These are phyloP conservation scores for Microdochium bolleyi DNA, from an alignment of 2,329 filamentous ascomycete species.

Conservation along the genomic window DNA sequence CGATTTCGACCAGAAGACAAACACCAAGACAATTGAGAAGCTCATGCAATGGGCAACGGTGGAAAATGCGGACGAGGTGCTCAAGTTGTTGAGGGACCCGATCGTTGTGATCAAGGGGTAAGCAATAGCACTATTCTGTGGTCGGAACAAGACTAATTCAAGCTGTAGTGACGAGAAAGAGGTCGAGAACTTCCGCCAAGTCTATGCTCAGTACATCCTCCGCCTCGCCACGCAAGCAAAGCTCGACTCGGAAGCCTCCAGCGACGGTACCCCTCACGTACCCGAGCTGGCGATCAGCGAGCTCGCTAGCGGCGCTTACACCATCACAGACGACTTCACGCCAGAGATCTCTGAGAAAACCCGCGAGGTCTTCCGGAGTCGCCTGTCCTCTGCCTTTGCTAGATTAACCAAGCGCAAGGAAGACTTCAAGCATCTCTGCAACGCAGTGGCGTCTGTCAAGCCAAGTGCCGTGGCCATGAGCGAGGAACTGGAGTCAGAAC, in stretches of 20 bases:
- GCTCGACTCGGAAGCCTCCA: conserved; percentile 16
- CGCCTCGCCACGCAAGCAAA: conserved; percentile 35
- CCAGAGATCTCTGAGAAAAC: conserved; percentile 43
- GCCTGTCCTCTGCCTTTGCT: conserved; percentile 50
- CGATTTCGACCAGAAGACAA: conserved; percentile 81
- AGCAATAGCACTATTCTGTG: conserved; percentile 3
- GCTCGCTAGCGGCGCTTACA: conserved; percentile 48
- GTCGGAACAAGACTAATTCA: conserved; percentile 19
- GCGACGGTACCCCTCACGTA: conserved; percentile 23
- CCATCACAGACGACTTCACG: conserved; percentile 30
- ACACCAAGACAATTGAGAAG: conserved; percentile 75
- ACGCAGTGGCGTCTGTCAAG: conserved; percentile 45
- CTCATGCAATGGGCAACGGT: conserved; percentile 54
- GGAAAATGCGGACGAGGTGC: conserved; percentile 44
- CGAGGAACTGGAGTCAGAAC: conserved; percentile 43
- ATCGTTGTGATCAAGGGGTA: conserved; percentile 27
- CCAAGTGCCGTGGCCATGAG: conserved; percentile 44
- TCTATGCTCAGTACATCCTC: conserved; percentile 46
- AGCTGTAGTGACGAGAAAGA: conserved; percentile 17
- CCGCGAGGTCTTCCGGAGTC: conserved; percentile 44
- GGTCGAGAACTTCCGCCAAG: conserved; percentile 34
- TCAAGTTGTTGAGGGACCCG: conserved; percentile 38
- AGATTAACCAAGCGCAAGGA: conserved; percentile 46
- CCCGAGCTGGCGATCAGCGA: conserved; percentile 38
- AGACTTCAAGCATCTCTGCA: conserved; percentile 44